A percentile compares a stretch with the other conserved stretches of the same genome.
phyloP scores from a whole-genome alignment of 768 basidiomycete genomes.

The Macrolepiota fuliginosa region DNA sequence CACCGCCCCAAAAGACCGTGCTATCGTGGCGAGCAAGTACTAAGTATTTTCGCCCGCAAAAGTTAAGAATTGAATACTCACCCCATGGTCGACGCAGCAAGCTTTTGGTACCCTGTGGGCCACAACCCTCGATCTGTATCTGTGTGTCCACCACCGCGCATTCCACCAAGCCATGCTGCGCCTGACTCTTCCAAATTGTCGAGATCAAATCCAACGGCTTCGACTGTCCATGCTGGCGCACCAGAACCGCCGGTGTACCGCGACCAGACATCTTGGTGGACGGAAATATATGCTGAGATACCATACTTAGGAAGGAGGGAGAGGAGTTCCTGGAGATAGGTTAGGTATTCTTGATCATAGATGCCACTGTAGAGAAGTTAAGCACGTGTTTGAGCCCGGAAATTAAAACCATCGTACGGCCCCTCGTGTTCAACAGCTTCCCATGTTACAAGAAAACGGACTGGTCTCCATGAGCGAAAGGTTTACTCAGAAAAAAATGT shows the following conservation, averaged over 20 bases:
- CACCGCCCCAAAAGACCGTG: conserved; percentile 92
- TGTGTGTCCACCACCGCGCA: conserved; percentile 70
- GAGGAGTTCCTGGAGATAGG: conserved; percentile 71
- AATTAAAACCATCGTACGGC: conserved; percentile 54
- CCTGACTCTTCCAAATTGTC: conserved; percentile 75
- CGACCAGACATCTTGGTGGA: conserved; percentile 98
- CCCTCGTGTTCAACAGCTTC: conserved; percentile 95
- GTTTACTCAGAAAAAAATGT: background rate
- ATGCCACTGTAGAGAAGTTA: conserved; percentile 51
- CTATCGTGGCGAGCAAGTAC: conserved; percentile 33
- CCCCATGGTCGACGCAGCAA: conserved; percentile 94
- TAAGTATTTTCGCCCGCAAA: background rate
- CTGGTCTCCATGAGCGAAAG: conserved; percentile 31
- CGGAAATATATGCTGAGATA: conserved; percentile 67
- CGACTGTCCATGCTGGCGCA: conserved; percentile 95
- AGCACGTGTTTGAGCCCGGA: background rate
- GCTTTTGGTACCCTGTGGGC: conserved; percentile 93
- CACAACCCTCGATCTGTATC: conserved; percentile 83
- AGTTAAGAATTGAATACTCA: conserved; percentile 32
- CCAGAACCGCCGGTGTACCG: conserved; percentile 94
- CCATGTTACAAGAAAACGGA: conserved; percentile 94
- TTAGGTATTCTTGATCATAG: conserved; percentile 82
- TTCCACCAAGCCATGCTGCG: conserved; percentile 85
- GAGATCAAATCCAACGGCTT: conserved; percentile 82
- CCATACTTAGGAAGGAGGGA: conserved; percentile 71